Conservation (phyloP, 352 stramenopile genomes). For the Pythium diclinum region DNA sequence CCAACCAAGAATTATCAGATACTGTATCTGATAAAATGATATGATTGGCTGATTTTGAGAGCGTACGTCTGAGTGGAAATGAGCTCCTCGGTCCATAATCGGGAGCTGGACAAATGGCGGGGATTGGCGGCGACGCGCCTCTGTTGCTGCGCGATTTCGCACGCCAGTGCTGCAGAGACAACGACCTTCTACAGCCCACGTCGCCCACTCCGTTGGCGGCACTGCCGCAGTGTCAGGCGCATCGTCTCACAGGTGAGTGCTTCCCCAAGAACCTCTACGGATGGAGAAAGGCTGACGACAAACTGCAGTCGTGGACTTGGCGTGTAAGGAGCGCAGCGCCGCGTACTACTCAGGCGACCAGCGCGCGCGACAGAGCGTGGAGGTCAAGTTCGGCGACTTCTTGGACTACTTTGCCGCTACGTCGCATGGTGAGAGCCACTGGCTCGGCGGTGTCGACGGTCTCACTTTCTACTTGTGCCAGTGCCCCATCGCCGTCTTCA, state of each 20-base stretch:
- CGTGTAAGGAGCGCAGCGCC: constrained; percentile 49
- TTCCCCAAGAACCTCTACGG: too few relatives aligned
- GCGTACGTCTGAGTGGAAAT: background rate
- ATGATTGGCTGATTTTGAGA: background rate
- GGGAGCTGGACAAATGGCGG: constrained; percentile 11
- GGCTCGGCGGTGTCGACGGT: constrained; percentile 64
- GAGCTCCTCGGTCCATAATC: background rate
- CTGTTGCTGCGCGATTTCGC: constrained; percentile 17
- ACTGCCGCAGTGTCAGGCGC: constrained; percentile 8
- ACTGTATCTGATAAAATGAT: background rate
- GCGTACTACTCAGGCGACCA: constrained; percentile 63
- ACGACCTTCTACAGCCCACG: background rate
- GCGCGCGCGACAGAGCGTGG: constrained; percentile 55
- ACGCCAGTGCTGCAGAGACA: constrained; percentile 9
- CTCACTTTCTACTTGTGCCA: constrained; percentile 84
- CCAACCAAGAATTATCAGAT: background rate
- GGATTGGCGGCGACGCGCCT: constrained; percentile 15
- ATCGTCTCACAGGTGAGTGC: constrained; percentile 26
- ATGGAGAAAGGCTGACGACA: background rate
- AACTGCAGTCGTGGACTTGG: constrained; percentile 66
- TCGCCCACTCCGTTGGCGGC: background rate
- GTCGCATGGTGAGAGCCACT: constrained; percentile 43
- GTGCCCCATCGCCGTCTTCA: constrained; percentile 62
- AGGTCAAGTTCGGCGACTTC: constrained; percentile 83
- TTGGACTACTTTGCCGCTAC: constrained; percentile 63